Conservation (phyloP, 805 yeast species). For the Barnettozyma populi region DNA sequence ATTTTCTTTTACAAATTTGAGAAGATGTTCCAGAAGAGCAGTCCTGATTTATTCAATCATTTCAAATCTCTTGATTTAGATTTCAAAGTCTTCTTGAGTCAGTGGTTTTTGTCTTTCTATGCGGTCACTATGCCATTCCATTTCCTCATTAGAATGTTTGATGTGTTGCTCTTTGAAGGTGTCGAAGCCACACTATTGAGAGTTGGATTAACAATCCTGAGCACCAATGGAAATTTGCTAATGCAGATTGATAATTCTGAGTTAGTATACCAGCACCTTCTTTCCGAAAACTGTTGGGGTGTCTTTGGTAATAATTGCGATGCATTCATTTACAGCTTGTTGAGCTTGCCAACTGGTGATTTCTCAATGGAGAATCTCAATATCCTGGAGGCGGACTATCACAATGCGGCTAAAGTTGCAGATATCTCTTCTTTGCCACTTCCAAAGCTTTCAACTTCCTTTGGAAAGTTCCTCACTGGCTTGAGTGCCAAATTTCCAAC, state of each 20-base stretch:
- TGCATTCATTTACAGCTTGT: constrained; percentile 28
- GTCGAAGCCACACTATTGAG: constrained; percentile 50
- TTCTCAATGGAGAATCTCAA: constrained; percentile 10
- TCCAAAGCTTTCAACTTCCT: constrained; percentile 3
- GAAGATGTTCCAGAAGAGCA: constrained; percentile 33
- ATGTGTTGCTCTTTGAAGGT: constrained; percentile 46
- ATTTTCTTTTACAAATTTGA: constrained; percentile 49
- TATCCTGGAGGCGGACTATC: constrained; percentile 7
- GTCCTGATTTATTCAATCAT: constrained; percentile 39
- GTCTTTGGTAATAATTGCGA: constrained; percentile 33
- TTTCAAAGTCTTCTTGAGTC: constrained; percentile 46
- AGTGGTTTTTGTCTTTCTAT: constrained; percentile 60
- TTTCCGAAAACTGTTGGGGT: constrained; percentile 39
- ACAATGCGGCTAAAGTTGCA: background rate
- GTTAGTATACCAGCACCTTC: constrained; percentile 33
- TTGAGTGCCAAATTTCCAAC: constrained; percentile 6
- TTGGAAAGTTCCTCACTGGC: constrained; percentile 8
- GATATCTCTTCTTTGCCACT: background rate
- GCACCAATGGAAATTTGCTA: constrained; percentile 39
- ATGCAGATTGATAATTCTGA: constrained; percentile 34
- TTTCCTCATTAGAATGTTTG: constrained; percentile 46
- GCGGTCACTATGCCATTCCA: constrained; percentile 55
- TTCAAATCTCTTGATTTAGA: constrained; percentile 35
- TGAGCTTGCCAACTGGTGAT: constrained; percentile 12
- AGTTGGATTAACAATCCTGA: constrained; percentile 46